Percentiles rank a stretch among this genome's conserved stretches.
These are phyloP conservation scores for Yamadazyma dendronema DNA, from an alignment of 1,139 yeast genomes.

Conservation along the genomic window DNA sequence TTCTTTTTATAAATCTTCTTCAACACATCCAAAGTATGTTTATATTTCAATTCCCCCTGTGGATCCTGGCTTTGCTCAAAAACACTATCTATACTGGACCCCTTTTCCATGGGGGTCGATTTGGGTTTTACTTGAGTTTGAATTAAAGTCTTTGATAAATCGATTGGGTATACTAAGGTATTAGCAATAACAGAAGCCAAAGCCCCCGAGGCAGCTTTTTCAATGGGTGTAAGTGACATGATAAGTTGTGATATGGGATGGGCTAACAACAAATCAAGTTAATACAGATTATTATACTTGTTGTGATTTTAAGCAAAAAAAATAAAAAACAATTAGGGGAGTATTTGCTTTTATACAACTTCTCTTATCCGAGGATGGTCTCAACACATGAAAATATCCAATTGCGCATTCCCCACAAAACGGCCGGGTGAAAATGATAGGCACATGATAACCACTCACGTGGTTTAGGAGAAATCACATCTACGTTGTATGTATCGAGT, in stretches of 20 bases:
- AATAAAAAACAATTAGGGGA: too few relatives aligned
- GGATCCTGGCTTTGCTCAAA: conserved; percentile 19
- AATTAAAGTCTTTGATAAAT: conserved; percentile 67
- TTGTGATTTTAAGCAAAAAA: too few relatives aligned
- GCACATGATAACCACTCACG: neutral
- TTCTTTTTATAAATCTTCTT: conserved; percentile 52
- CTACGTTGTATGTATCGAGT: too few relatives aligned
- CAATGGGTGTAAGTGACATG: conserved; percentile 55
- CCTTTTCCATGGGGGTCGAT: conserved; percentile 18
- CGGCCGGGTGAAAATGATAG: too few relatives aligned
- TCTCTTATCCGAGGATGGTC: conserved; percentile 6
- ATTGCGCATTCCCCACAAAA: conserved; percentile 10
- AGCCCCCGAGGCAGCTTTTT: conserved; percentile 83
- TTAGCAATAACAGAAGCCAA: conserved; percentile 82
- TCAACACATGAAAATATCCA: conserved; percentile 8
- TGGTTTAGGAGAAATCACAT: too few relatives aligned
- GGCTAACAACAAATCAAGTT: too few relatives aligned
- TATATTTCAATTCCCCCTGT: conserved; percentile 42
- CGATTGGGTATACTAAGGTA: conserved; percentile 74
- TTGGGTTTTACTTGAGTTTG: conserved; percentile 58
- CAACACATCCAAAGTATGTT: conserved; percentile 63
- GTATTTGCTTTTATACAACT: conserved; percentile 3
- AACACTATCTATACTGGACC: conserved; percentile 27
- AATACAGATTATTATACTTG: too few relatives aligned
- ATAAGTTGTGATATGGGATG: neutral